Evolutionary conservation across 1,139 yeast genomes (phyloP).

Genomic region (Arxiozyma slooffiae): DNA sequence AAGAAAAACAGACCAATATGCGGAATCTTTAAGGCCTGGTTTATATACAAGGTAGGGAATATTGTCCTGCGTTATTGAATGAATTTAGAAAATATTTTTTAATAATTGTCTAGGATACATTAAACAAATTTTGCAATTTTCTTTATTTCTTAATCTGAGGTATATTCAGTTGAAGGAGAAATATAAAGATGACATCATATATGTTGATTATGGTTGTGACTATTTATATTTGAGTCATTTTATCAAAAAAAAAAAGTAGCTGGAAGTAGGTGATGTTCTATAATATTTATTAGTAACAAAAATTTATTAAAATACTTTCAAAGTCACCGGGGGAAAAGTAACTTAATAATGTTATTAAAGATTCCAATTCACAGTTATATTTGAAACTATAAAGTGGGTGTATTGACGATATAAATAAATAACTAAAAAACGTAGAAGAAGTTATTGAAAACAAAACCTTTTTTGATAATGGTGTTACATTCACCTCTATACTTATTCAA

Average conservation of each 20-base stretch:
- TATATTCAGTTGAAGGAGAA: background rate
- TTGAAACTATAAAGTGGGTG: too few species aligned
- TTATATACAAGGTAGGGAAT: background rate
- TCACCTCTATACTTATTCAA: slow-evolving; percentile 2
- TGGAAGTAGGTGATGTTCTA: background rate
- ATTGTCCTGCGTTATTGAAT: background rate
- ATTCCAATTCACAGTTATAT: background rate
- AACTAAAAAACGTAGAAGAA: background rate
- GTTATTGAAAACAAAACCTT: background rate
- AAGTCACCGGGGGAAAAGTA: background rate
- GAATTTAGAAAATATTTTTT: background rate
- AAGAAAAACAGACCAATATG: background rate
- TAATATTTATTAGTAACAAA: background rate
- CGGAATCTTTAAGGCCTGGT: background rate
- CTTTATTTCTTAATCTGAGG: background rate
- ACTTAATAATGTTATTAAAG: background rate
- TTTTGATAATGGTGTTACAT: background rate
- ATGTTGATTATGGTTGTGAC: background rate
- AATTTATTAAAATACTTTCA: background rate
- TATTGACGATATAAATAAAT: background rate
- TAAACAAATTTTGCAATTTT: too few species aligned
- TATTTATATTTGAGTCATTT: background rate
- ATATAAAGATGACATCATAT: background rate
- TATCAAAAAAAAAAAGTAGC: background rate
- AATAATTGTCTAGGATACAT: background rate